Percentiles rank a stretch among this genome's conserved stretches.
phyloP scores from a whole-genome alignment of 2,329 filamentous ascomycete species.

The Cadophora gregata region DNA sequence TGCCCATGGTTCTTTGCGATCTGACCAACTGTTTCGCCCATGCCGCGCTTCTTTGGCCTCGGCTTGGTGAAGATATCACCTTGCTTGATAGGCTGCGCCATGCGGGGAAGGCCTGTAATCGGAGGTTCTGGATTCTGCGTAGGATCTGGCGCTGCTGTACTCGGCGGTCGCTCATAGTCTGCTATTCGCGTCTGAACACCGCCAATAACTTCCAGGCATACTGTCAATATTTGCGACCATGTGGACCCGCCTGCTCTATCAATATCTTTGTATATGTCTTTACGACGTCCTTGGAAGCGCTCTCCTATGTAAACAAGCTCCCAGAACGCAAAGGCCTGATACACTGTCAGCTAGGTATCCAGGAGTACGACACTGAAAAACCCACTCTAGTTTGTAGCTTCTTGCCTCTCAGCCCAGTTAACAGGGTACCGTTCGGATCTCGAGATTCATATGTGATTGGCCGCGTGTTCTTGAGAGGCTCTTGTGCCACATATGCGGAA shows the following conservation, averaged over 20 bases:
- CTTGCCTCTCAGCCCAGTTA: slow-evolving; percentile 84
- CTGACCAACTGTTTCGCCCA: slow-evolving; percentile 30
- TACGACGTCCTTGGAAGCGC: slow-evolving; percentile 72
- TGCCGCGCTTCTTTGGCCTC: slow-evolving; percentile 30
- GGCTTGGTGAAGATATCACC: slow-evolving; percentile 40
- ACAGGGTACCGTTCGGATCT: slow-evolving; percentile 87
- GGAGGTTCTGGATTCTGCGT: slow-evolving; percentile 23
- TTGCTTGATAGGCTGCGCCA: slow-evolving; percentile 35
- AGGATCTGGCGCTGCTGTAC: slow-evolving; percentile 42
- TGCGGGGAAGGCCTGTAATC: slow-evolving; percentile 36
- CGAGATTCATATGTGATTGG: slow-evolving; percentile 85
- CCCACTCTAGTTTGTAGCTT: slow-evolving; percentile 75
- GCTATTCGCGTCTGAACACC: slow-evolving; percentile 71
- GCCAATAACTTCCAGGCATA: slow-evolving; percentile 73
- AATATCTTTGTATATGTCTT: slow-evolving; percentile 85
- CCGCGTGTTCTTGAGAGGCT: slow-evolving; percentile 82
- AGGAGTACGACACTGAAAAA: slow-evolving; percentile 4
- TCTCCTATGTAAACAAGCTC: slow-evolving; percentile 83
- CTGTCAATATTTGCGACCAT: slow-evolving; percentile 78
- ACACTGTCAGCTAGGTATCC: slow-evolving; percentile 28
- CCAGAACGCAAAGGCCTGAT: slow-evolving; percentile 84
- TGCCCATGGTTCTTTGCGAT: slow-evolving; percentile 42
- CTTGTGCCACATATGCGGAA: slow-evolving; percentile 77
- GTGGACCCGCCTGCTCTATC: slow-evolving; percentile 80
- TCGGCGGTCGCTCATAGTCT: slow-evolving; percentile 54